Evolutionary conservation across 176 grass and related monocot genomes (phyloP).

Genomic region (Poa pratensis): DNA sequence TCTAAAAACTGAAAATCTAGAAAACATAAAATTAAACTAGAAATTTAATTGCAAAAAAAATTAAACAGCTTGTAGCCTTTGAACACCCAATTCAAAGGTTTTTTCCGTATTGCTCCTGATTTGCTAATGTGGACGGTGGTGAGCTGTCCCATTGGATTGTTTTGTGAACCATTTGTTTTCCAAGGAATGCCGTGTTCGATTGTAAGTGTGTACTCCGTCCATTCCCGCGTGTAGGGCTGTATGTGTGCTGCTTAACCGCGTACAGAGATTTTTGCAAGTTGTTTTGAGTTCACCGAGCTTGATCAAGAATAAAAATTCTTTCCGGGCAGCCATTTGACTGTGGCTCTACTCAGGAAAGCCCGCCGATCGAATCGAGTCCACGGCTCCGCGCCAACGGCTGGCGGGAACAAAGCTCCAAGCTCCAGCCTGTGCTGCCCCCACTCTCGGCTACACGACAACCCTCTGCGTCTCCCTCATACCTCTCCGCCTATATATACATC

Average conservation of each 20-base stretch:
- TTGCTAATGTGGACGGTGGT: no score
- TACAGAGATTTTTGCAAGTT: neutral
- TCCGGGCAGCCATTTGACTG: neutral
- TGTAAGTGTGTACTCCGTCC: neutral
- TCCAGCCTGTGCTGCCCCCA: conserved; percentile 61
- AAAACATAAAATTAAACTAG: no score
- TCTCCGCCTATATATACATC: conserved; percentile 37
- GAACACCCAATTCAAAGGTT: no score
- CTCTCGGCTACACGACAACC: conserved; percentile 49
- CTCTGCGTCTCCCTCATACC: conserved; percentile 16
- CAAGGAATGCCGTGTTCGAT: neutral
- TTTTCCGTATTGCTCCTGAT: no score
- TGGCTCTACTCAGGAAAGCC: neutral
- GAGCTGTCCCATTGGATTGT: no score
- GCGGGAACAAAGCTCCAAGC: conserved; percentile 2
- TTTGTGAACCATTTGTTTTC: no score
- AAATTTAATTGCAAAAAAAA: no score
- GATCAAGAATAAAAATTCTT: neutral
- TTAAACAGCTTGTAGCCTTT: no score
- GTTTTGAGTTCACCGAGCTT: neutral
- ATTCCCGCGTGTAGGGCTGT: neutral
- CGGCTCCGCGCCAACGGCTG: conserved; percentile 5
- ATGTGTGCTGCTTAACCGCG: neutral
- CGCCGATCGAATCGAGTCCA: conserved; percentile 3
- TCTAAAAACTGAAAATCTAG: no score